Evolutionary conservation across 1,139 yeast genomes (phyloP), one percentile per base, ranked within the genome.

Genomic region (Yamadazyma dendronema): DNA sequence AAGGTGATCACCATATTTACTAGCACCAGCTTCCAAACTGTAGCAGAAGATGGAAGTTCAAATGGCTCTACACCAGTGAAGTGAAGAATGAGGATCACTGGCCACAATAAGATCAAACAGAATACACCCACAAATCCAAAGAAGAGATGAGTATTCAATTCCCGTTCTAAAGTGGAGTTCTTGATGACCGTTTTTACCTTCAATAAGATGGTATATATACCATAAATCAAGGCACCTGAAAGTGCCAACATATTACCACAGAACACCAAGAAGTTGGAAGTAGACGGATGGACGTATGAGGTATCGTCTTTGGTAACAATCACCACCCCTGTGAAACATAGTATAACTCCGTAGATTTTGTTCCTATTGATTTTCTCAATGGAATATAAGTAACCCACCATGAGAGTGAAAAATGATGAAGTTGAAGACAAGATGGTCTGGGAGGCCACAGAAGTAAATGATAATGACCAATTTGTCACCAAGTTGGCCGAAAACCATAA

Each of bases 111-210:
- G 0, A 87, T 50, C 13, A 84, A 54, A 48, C 89, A 87, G 65
- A 84, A 84, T 7, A 90, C 64, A 0, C 98, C 98, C 19, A 92
- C 97, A 61, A 86, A 90, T 2, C 97, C 98, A 54, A 92, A 89
- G 53, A 92, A 92, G 25, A 89, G 69, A 55, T 83, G 86, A 65
- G 95, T 86, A 58, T 92, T 84, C 39, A 92, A 71, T 34, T 84
- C 67, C 16, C 84, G 69, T 54, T 90, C 97, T 45, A 78, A 79
- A 33, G 76, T 74, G 9, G 72, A 57, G 43, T 59, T 54, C 24
- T 58, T 61, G 19, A 62, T 56, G 28, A 64, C 53, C 12, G 89
- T 87, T 49, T 75, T 77, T 49, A 76, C 69, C 56, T 92, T 92
- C 38, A 92, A 67, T 37, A 92, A 60, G 5, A 95, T 88, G 16